Evolutionary conservation across 2,329 filamentous ascomycete species (phyloP).

Genomic region (Conoideocrella luteorostrata): DNA sequence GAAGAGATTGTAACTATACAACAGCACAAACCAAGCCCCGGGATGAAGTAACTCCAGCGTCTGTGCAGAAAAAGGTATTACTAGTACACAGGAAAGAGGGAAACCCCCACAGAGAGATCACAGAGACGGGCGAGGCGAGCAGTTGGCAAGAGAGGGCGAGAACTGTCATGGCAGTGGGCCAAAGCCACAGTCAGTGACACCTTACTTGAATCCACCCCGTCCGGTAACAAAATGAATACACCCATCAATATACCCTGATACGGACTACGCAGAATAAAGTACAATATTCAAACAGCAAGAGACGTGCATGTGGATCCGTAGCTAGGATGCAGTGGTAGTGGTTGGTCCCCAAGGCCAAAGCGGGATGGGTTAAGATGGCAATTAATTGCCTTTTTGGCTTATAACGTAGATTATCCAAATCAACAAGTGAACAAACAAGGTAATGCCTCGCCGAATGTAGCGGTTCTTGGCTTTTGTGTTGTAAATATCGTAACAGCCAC

Average conservation of each 20-base stretch:
- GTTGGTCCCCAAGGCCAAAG: constrained; percentile 1
- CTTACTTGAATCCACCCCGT: too few species aligned
- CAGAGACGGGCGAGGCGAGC: not conserved
- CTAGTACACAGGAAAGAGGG: too few species aligned
- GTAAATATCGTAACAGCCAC: too few species aligned
- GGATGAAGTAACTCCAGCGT: not conserved
- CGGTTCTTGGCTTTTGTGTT: not conserved
- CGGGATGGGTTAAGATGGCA: not conserved
- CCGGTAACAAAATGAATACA: not conserved
- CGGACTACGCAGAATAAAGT: too few species aligned
- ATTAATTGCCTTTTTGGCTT: too few species aligned
- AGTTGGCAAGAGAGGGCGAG: not conserved
- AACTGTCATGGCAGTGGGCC: constrained; percentile 2
- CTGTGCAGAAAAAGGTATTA: not conserved
- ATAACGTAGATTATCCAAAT: too few species aligned
- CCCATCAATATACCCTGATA: not conserved
- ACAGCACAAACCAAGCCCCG: too few species aligned
- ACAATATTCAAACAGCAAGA: not conserved
- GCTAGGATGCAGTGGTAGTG: not conserved
- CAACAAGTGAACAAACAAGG: not conserved
- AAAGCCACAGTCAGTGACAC: constrained; percentile 1
- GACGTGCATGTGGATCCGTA: not conserved
- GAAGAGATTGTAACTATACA: too few species aligned
- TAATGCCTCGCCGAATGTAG: not conserved
- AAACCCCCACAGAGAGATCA: too few species aligned